Conservation (phyloP, 352 stramenopile genomes). For the Globisporangium paroecandrum region DNA sequence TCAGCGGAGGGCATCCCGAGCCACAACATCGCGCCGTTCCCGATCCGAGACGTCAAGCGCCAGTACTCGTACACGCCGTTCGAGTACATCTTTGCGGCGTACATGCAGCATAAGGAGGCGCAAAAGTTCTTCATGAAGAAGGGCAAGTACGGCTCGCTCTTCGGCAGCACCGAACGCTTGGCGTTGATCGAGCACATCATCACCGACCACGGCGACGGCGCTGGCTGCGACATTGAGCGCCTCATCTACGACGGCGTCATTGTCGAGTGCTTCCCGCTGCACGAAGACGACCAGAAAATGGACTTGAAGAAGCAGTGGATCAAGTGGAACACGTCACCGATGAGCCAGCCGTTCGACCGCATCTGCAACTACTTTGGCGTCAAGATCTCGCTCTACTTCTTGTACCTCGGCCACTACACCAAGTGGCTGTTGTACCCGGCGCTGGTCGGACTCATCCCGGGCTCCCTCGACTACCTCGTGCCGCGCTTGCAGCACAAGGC, state of each 20-base stretch:
- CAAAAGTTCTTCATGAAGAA: constrained; percentile 72
- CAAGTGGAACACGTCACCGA: constrained; percentile 57
- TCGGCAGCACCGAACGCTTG: constrained; percentile 74
- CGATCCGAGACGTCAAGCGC: constrained; percentile 78
- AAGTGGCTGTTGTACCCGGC: constrained; percentile 94
- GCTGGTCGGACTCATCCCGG: constrained; percentile 88
- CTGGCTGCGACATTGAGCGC: constrained; percentile 64
- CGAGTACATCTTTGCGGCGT: constrained; percentile 84
- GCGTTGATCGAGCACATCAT: constrained; percentile 84
- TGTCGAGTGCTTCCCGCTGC: constrained; percentile 73
- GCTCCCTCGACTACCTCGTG: constrained; percentile 67
- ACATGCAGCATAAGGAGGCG: constrained; percentile 62
- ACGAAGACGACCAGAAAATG: constrained; percentile 65
- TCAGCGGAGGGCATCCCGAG: constrained; percentile 66
- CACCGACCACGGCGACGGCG: constrained; percentile 62
- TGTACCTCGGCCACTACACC: constrained; percentile 95
- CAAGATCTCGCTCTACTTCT: constrained; percentile 97
- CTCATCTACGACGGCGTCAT: constrained; percentile 77
- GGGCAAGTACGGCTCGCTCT: constrained; percentile 58
- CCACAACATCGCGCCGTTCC: constrained; percentile 76
- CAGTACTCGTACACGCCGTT: constrained; percentile 73
- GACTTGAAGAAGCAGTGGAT: constrained; percentile 68
- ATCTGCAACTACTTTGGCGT: constrained; percentile 85
- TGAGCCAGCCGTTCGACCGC: constrained; percentile 77
- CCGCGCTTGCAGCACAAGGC: constrained; percentile 40